Base-by-base conservation (phyloP, 2,329 filamentous ascomycete species). In the Aschersonia sp. region DNA sequence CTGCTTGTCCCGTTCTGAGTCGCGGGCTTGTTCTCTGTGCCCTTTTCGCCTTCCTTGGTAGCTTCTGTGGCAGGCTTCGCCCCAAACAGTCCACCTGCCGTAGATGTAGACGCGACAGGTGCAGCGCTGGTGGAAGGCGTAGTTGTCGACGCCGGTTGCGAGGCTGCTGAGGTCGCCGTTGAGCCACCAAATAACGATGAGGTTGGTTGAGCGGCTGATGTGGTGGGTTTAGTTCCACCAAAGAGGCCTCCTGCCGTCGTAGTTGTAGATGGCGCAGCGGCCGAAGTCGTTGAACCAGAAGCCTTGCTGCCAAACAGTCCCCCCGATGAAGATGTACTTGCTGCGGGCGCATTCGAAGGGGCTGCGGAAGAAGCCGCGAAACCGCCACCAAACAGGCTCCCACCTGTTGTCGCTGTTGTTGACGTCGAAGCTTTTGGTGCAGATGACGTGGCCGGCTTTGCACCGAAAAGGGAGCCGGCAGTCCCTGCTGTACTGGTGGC, bases 401-500 rank as follows among this genome's bases (percentile, higher is more conserved):
- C 53, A 29, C 60, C 54, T 22, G 10, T 32, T n/a, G 64, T 48
- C 12, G 64, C 53, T n/a, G 64, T 49, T 32, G 22, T 22, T 2
- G 68, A 52, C 43, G 61, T 51, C 10, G 66, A 59, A 10, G 56
- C 46, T 30, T 57, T 49, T 12, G 60, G 54, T 35, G 65, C 59
- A 14, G 57, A 57, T n/a, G 65, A 52, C 29, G 63, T 57, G 8
- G 66, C 59, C 39, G 65, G 61, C 55, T 69, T 70, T 14, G 62
- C 55, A 47, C 65, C 63, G 47, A 75, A 74, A 22, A 72, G 51
- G 8, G 60, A 57, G 46, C 31, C 31, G 9, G 49, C 48, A 31
- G 58, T 47, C 35, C 54, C 55, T 32, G 54, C 41, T 32, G 55
- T 46, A 48, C 55, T 48, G 30, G 59, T 53, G 12, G 50, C 47